phyloP scores from a whole-genome alignment of 169 alveolate species.

The Besnoitia besnoiti region DNA sequence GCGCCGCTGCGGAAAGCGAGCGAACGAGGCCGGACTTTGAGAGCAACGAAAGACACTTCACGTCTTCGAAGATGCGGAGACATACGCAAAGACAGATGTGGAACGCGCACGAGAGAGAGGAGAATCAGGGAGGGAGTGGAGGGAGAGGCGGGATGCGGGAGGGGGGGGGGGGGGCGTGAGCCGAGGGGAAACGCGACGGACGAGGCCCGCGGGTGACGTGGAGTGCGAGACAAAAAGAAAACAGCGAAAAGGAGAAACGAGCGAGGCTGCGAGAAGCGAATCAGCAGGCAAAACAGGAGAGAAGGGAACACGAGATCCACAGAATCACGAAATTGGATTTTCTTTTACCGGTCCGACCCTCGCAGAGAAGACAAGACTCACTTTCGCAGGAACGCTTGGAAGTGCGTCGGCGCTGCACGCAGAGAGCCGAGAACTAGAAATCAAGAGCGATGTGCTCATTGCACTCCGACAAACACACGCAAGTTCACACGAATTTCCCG shows the following conservation, averaged over 20 bases:
- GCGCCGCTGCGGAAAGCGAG: too few species aligned
- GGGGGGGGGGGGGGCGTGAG: background rate
- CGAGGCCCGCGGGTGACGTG: background rate
- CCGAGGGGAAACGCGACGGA: background rate
- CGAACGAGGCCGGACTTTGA: too few species aligned
- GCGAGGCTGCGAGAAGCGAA: background rate
- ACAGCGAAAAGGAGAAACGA: background rate
- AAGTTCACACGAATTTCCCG: background rate
- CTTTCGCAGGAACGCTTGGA: constrained; percentile 10
- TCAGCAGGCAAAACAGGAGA: background rate
- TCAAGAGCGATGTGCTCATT: too few species aligned
- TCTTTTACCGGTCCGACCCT: too few species aligned
- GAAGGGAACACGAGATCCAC: background rate
- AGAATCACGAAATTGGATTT: too few species aligned
- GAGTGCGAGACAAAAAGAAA: background rate
- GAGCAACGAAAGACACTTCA: too few species aligned
- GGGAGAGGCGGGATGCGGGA: background rate
- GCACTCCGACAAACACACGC: too few species aligned
- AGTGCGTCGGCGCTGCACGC: background rate
- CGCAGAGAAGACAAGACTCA: too few species aligned
- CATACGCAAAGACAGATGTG: background rate
- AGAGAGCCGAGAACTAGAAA: too few species aligned
- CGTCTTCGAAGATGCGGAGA: background rate
- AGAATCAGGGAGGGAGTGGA: background rate
- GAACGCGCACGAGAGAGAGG: background rate